These are phyloP conservation scores for Blastobotrys elegans DNA, from an alignment of 1,139 yeast genomes.

Conservation along the genomic window DNA sequence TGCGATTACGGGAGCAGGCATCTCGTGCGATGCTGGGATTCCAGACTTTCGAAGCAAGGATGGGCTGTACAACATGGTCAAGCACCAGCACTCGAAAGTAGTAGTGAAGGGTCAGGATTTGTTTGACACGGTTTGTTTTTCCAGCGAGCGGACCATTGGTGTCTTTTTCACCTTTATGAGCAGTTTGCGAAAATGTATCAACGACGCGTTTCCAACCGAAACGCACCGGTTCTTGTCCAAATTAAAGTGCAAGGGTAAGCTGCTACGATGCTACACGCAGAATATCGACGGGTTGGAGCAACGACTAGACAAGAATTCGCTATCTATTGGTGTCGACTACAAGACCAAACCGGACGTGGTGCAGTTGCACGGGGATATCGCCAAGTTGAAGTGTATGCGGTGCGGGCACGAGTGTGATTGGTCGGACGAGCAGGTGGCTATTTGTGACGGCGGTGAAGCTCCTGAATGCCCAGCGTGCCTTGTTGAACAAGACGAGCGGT, in stretches of 20 bases:
- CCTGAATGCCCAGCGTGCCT: constrained; percentile 63
- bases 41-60: constrained; percentile 87
- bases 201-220: constrained; percentile 69
- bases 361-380: constrained; percentile 87
- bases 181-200: constrained; percentile 56
- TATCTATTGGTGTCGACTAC: constrained; percentile 12
- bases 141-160: constrained; percentile 56
- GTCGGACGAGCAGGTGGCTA: constrained; percentile 47
- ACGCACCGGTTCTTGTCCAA: constrained; percentile 74
- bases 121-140: constrained; percentile 77
- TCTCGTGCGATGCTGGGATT: constrained; percentile 93
- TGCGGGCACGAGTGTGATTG: constrained; percentile 61
- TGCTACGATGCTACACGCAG: constrained; percentile 80
- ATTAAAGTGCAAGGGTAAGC: constrained; percentile 59
- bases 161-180: constrained; percentile 82
- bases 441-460: constrained; percentile 48
- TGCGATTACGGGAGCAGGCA: constrained; percentile 84
- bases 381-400: constrained; percentile 63
- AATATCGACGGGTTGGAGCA: constrained; percentile 66
- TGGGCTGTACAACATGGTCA: constrained; percentile 76
- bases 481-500: constrained; percentile 48
- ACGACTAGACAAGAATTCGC: constrained; percentile 1
- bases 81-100: constrained; percentile 54
- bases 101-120: constrained; percentile 80
- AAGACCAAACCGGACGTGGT: constrained; percentile 51